These are phyloP conservation scores for Maudiozyma humilis DNA, from an alignment of 1,139 yeast species.

Conservation along the genomic window DNA sequence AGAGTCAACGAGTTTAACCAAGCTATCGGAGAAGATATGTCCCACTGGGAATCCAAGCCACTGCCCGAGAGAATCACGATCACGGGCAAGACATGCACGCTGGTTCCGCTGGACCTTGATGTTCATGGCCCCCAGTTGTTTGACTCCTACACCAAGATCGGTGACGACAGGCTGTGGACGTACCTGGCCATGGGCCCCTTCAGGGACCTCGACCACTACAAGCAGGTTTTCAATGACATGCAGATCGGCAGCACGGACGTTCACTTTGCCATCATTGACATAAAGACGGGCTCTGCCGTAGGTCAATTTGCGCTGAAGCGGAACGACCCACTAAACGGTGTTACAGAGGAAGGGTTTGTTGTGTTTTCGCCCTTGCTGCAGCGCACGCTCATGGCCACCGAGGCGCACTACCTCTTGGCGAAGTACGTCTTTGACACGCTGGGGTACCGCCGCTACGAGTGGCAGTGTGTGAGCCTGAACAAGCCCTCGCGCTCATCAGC, in stretches of 20 bases:
- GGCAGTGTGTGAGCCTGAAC: conserved; percentile 32
- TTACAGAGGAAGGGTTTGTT: conserved; percentile 29
- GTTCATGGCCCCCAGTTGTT: conserved; percentile 12
- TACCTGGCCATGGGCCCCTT: conserved; percentile 16
- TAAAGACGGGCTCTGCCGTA: conserved; percentile 18
- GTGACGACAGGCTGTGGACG: conserved; percentile 13
- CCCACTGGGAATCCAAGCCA: conserved; percentile 10
- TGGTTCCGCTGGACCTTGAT: conserved; percentile 13
- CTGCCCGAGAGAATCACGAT: conserved; percentile 10
- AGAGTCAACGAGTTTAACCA: conserved; percentile 7
- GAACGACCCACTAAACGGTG: conserved; percentile 22
- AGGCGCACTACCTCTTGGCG: conserved; percentile 27
- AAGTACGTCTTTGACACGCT: conserved; percentile 27
- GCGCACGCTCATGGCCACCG: conserved; percentile 29
- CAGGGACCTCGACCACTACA: conserved; percentile 2
- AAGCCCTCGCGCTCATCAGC: conserved; percentile 30
- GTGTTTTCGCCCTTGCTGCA: conserved; percentile 24
- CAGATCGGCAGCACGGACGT: conserved; percentile 6
- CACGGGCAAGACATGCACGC: conserved; percentile 11
- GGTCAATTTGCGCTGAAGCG: conserved; percentile 26
- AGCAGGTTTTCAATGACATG: conserved; percentile 2
- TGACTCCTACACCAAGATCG: conserved; percentile 8
- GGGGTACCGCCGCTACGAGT: conserved; percentile 30
- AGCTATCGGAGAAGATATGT: conserved; percentile 10
- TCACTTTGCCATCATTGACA: conserved; percentile 22